Base-by-base conservation (phyloP, 1,139 yeast genomes). In the Yamadazyma dendronema region DNA sequence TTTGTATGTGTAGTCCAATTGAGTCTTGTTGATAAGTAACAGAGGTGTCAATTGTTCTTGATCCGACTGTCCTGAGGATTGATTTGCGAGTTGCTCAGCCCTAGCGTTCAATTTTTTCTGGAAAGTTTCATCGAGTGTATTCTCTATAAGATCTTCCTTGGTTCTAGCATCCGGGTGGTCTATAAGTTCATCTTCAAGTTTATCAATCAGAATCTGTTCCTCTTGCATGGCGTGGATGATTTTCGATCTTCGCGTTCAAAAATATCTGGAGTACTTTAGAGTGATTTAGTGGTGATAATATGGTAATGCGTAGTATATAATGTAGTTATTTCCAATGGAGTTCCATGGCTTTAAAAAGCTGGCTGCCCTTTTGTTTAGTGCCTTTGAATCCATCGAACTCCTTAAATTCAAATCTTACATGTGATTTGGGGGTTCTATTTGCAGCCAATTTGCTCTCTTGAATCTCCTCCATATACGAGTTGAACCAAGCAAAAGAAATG, bases 331-430 rank as follows among this genome's bases (percentile, higher is more conserved):
- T 19, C 41, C 41, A 39, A 4, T 25, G 34, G 49, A 37, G 2
- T 5, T 21, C 28, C 4, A 43, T 17, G 5, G 22, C 50, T 24
- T 78, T 81, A 52, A 85, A 83, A 10, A 74, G 48, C 40, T 65
- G 65, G 4, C 62, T 41, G 0, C 95, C 94, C 36, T 72, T 71
- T 34, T 66, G 65, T 12, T 55, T 50, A 0, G 81, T 68, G 1
- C 95, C 96, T 43, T 72, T 72, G 47, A 69, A 71, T 1, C 96
- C 96, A 53, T 88, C 96, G 17, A 17, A 50, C 24, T 25, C 13
- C 6, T 23, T 17, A 16, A 33, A 33, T 4, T 14, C 8, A 3
- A 21, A 9, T 3, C 3, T 28, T 3, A 24, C 26, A 24, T 24
- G 16, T 29, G 13, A n/a, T n/a, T n/a, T n/a, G n/a, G n/a, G n/a